Conservation (phyloP, 345 rosid species). For the Euclidium syriacum region DNA sequence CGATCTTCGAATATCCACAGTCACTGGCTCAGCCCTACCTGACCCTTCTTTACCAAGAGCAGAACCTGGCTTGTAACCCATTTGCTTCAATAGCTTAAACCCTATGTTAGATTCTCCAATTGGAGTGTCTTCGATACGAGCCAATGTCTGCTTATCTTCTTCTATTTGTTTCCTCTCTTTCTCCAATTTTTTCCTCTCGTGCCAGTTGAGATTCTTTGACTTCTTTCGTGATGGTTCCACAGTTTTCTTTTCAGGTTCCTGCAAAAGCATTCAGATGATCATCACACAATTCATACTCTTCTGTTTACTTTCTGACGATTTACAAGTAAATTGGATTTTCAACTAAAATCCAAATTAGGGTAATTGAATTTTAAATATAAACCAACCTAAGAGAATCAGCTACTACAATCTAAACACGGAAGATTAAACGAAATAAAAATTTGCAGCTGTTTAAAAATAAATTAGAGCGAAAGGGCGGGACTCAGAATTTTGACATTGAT, state of each 20-base stretch:
- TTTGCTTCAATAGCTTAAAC: slow-evolving; percentile 79
- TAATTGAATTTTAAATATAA: background rate
- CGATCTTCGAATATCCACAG: slow-evolving; percentile 71
- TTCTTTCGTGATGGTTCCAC: slow-evolving; percentile 59
- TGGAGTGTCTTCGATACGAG: slow-evolving; percentile 57
- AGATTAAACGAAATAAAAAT: background rate
- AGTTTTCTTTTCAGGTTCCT: slow-evolving; percentile 34
- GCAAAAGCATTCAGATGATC: slow-evolving; percentile 19
- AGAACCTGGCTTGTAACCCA: slow-evolving; percentile 93
- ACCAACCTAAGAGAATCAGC: background rate
- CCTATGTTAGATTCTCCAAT: slow-evolving; percentile 84
- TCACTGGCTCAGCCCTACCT: slow-evolving; percentile 74
- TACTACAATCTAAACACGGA: background rate
- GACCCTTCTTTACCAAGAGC: slow-evolving; percentile 77
- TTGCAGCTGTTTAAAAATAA: background rate
- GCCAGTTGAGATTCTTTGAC: slow-evolving; percentile 57
- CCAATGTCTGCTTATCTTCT: slow-evolving; percentile 71
- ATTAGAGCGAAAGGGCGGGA: background rate
- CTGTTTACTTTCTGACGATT: background rate
- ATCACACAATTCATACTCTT: background rate
- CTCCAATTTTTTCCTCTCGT: slow-evolving; percentile 63
- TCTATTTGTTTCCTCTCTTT: slow-evolving; percentile 68
- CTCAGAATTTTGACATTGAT: too few relatives aligned
- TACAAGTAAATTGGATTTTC: background rate
- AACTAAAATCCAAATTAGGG: background rate